Percentiles rank a stretch among this genome's conserved stretches.
Evolutionary conservation across 2,329 filamentous ascomycete species (phyloP).

Genomic region (Chaetothyriales sp.): DNA sequence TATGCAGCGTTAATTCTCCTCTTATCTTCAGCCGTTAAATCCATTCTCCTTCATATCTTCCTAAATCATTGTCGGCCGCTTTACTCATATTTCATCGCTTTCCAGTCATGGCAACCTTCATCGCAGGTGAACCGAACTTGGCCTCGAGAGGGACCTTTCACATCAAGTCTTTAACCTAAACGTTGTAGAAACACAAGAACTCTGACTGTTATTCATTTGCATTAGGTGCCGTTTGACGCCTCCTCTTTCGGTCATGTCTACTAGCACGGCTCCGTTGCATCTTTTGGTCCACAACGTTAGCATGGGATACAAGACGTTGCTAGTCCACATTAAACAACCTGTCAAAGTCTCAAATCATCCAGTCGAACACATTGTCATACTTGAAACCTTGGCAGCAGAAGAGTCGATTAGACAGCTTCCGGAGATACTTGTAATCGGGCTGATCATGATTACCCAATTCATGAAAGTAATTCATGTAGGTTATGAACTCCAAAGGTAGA

Average conservation of each 20-base stretch:
- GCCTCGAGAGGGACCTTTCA: too few relatives aligned
- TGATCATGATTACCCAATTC: slow-evolving; percentile 6
- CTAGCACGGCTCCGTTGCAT: background rate
- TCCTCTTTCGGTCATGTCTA: background rate
- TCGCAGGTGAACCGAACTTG: too few relatives aligned
- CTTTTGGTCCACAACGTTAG: background rate
- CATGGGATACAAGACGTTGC: background rate
- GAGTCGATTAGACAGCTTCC: slow-evolving; percentile 12
- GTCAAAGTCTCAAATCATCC: slow-evolving; percentile 14
- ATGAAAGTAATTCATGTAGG: slow-evolving; percentile 15
- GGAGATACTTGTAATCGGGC: slow-evolving; percentile 16
- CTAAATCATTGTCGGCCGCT: too few relatives aligned
- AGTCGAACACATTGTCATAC: slow-evolving; percentile 19
- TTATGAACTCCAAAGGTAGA: slow-evolving; percentile 15
- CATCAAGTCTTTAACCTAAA: too few relatives aligned
- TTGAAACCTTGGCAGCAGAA: slow-evolving; percentile 12
- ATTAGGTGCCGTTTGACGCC: background rate
- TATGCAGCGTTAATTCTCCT: too few relatives aligned
- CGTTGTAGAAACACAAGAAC: too few relatives aligned
- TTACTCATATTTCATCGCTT: too few relatives aligned
- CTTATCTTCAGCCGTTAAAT: too few relatives aligned
- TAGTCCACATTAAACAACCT: slow-evolving; percentile 1
- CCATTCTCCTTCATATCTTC: too few relatives aligned
- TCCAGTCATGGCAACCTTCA: background rate
- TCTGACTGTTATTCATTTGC: too few relatives aligned